Evolutionary conservation across 306 rosid species (phyloP).

Genomic region (Canavalia ensiformis): DNA sequence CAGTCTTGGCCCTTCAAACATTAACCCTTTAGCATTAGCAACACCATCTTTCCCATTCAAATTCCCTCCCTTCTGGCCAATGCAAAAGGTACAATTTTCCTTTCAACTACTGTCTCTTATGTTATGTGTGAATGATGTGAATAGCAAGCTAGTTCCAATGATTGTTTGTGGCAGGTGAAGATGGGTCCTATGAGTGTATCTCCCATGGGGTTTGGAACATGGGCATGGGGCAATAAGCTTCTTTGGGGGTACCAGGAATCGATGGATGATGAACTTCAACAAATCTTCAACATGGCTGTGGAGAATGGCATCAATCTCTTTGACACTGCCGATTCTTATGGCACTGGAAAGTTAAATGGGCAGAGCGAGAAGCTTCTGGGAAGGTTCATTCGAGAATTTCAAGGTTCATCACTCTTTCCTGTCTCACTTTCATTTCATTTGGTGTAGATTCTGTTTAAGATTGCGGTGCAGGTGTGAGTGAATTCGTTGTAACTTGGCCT

Average conservation of each 20-base stretch:
- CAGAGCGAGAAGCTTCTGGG: conserved; percentile 93
- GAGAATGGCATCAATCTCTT: conserved; percentile 87
- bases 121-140: neutral
- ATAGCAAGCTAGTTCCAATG: neutral
- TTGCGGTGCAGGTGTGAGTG: neutral
- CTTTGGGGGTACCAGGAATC: conserved; percentile 90
- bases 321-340: conserved; percentile 95
- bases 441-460: neutral
- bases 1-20: conserved; percentile 47
- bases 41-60: conserved; percentile 65
- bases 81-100: conserved; percentile 70
- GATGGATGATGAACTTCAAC: conserved; percentile 90
- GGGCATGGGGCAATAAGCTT: conserved; percentile 99
- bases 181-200: conserved; percentile 88
- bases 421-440: conserved; percentile 21
- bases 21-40: conserved; percentile 43
- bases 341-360: conserved; percentile 90
- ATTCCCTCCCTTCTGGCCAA: conserved; percentile 78
- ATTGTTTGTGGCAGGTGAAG: conserved; percentile 65
- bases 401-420: conserved; percentile 59
- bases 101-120: neutral
- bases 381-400: conserved; percentile 72
- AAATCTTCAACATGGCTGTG: conserved; percentile 73
- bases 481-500: conserved; percentile 13
- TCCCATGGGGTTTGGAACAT: conserved; percentile 96